These are phyloP conservation scores for Talaromyces amestolkiae DNA, from an alignment of 2,329 filamentous ascomycete species.

Conservation along the genomic window DNA sequence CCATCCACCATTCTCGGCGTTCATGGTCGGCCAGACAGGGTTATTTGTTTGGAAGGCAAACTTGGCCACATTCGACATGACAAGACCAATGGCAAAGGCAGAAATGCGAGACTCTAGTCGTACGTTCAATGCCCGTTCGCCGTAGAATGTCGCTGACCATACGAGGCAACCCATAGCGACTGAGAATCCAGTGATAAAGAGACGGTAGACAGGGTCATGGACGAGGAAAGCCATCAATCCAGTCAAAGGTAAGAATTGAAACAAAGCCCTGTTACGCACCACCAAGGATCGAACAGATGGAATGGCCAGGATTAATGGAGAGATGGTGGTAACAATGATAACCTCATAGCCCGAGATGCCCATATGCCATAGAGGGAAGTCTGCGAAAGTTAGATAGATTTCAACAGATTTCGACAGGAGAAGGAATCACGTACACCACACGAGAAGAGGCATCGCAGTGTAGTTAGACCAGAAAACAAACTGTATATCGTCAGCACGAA, in stretches of 20 bases:
- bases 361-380: constrained; percentile 99
- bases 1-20: constrained; percentile 84
- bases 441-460: constrained; percentile 80
- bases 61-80: constrained; percentile 83
- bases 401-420: background rate
- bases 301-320: constrained; percentile 75
- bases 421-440: constrained; percentile 74
- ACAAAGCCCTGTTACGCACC: constrained; percentile 64
- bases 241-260: constrained; percentile 73
- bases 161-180: constrained; percentile 77
- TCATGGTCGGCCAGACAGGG: constrained; percentile 93
- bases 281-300: constrained; percentile 66
- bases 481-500: constrained; percentile 47
- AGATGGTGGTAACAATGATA: constrained; percentile 78
- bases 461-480: constrained; percentile 96
- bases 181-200: constrained; percentile 78
- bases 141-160: constrained; percentile 78
- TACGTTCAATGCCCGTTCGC: constrained; percentile 58
- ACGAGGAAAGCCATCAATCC: constrained; percentile 80
- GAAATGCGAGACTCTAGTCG: constrained; percentile 79
- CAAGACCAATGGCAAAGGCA: constrained; percentile 76
- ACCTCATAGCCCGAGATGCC: constrained; percentile 95
- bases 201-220: constrained; percentile 67
- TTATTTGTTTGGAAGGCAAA: constrained; percentile 95
- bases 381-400: constrained; percentile 43